These are phyloP conservation scores for Tuber borchii DNA, from an alignment of 495 filamentous ascomycete genomes.

Conservation along the genomic window DNA sequence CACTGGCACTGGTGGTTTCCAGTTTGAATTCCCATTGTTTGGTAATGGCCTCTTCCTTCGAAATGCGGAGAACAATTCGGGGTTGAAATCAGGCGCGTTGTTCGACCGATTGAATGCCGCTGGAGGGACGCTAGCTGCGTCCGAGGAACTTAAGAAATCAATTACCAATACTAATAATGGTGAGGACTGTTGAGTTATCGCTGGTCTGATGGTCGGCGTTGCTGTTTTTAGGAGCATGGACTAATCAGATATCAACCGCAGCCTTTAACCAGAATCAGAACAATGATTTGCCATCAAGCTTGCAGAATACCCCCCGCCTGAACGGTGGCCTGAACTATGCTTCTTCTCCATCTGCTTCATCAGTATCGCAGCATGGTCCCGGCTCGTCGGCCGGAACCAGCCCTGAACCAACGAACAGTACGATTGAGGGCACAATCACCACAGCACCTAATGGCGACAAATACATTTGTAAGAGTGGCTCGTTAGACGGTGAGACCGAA, in stretches of 20 bases:
- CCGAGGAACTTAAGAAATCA: slow-evolving; percentile 36
- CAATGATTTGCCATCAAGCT: slow-evolving; percentile 30
- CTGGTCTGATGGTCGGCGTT: neutral
- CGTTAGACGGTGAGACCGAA: slow-evolving; percentile 42
- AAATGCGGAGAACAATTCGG: slow-evolving; percentile 9
- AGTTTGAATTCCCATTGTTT: slow-evolving; percentile 93
- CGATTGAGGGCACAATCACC: slow-evolving; percentile 37
- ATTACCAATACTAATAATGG: slow-evolving; percentile 14
- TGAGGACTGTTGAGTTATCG: slow-evolving; percentile 36
- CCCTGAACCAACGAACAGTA: slow-evolving; percentile 53
- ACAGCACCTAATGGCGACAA: slow-evolving; percentile 33
- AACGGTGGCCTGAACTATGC: slow-evolving; percentile 42
- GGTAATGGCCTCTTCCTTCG: slow-evolving; percentile 47
- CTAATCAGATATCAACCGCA: slow-evolving; percentile 17
- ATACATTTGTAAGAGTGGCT: slow-evolving; percentile 40
- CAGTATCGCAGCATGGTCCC: slow-evolving; percentile 58
- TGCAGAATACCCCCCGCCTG: slow-evolving; percentile 36
- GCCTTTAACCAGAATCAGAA: slow-evolving; percentile 43
- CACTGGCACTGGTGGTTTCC: slow-evolving; percentile 71
- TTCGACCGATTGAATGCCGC: slow-evolving; percentile 34
- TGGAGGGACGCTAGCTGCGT: slow-evolving; percentile 12
- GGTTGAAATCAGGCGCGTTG: slow-evolving; percentile 18
- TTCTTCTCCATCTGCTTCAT: slow-evolving; percentile 57
- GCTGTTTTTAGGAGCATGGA: neutral
- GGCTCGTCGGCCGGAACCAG: slow-evolving; percentile 83